Percentiles rank a stretch among this genome's conserved stretches.
phyloP scores from a whole-genome alignment of 2,329 filamentous ascomycete species.

The Polytolypa hystricis region DNA sequence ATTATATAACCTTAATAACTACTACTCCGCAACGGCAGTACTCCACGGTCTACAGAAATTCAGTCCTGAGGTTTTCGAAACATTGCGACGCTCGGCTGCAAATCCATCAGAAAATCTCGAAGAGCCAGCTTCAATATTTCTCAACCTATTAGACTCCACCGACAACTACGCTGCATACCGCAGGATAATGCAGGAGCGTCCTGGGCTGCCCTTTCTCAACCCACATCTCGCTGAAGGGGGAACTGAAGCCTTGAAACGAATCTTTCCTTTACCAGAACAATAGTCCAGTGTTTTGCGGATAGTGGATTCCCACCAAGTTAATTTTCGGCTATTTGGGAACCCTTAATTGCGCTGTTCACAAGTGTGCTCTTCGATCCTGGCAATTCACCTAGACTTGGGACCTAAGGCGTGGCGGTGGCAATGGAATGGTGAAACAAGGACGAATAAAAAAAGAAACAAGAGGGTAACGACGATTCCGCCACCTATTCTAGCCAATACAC shows the following conservation, averaged over 20 bases:
- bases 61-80: conserved; percentile 9
- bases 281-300: too few relatives aligned
- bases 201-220: conserved; percentile 29
- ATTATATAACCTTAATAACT: conserved; percentile 22
- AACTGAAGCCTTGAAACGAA: conserved; percentile 5
- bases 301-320: too few relatives aligned
- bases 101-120: background rate
- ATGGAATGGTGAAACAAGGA: background rate
- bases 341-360: too few relatives aligned
- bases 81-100: background rate
- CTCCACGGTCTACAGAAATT: conserved; percentile 27
- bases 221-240: conserved; percentile 25
- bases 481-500: too few relatives aligned
- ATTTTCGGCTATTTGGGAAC: too few relatives aligned
- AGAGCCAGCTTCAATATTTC: conserved; percentile 4
- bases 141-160: conserved; percentile 19
- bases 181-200: conserved; percentile 20
- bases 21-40: conserved; percentile 28
- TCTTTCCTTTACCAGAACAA: conserved; percentile 11
- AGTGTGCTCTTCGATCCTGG: too few relatives aligned
- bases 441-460: too few relatives aligned
- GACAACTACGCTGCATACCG: conserved; percentile 28
- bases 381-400: too few relatives aligned
- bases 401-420: background rate
- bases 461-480: too few relatives aligned